Percentiles rank a stretch among this genome's conserved stretches.
Conservation (phyloP, 176 grass and related monocot species). For the Elaeis guineensis region DNA sequence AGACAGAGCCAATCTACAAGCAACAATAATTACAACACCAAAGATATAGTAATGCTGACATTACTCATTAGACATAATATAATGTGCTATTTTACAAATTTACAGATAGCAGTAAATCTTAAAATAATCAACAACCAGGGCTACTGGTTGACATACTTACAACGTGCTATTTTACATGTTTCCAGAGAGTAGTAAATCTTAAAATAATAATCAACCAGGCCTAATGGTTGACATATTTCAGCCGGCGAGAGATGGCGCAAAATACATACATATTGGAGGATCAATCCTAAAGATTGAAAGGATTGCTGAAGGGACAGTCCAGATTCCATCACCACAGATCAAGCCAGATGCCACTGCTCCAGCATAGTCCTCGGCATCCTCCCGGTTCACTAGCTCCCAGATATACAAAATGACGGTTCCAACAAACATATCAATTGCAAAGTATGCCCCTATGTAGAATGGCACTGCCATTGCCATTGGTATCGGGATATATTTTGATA, state of each 20-base stretch:
- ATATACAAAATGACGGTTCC: conserved; percentile 62
- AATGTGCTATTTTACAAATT: too few relatives aligned
- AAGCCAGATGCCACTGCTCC: conserved; percentile 66
- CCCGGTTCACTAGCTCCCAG: conserved; percentile 59
- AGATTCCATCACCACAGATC: conserved; percentile 90
- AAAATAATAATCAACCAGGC: too few relatives aligned
- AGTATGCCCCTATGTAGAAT: conserved; percentile 89
- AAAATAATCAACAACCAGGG: too few relatives aligned
- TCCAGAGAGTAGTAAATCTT: too few relatives aligned
- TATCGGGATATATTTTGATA: conserved; percentile 61
- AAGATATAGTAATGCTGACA: too few relatives aligned
- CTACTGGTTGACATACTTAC: not conserved
- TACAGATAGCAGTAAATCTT: too few relatives aligned
- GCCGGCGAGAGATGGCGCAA: conserved; percentile 37
- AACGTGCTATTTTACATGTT: too few relatives aligned
- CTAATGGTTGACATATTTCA: not conserved
- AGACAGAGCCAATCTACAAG: too few relatives aligned
- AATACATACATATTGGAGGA: conserved; percentile 86
- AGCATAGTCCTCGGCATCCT: conserved; percentile 57
- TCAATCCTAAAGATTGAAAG: conserved; percentile 65
- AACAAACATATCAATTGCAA: conserved; percentile 83
- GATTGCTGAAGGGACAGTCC: conserved; percentile 68
- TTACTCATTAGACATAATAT: too few relatives aligned
- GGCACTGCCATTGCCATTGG: conserved; percentile 89
- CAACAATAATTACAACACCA: too few relatives aligned